These are phyloP conservation scores for Zelopaecilomyces penicillatus DNA, from an alignment of 2,329 filamentous ascomycete species.

Conservation along the genomic window DNA sequence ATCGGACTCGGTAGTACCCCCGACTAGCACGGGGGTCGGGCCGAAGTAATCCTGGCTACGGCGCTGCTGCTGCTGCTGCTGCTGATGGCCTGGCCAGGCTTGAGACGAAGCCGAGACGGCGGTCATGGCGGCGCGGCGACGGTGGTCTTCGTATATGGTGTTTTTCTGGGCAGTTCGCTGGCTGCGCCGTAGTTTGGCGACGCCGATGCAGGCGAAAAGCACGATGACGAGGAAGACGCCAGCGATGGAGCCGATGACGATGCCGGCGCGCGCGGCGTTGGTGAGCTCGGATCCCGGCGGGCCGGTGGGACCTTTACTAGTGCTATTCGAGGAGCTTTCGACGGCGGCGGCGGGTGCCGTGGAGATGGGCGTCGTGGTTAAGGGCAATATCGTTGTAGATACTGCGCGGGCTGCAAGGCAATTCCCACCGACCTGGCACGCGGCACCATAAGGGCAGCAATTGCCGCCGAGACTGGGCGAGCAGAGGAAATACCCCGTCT, in stretches of 20 bases:
- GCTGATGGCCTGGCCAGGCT: constrained; percentile 2
- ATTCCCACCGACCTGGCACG: constrained; percentile 28
- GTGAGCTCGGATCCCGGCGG: constrained; percentile 25
- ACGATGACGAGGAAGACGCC: constrained; percentile 35
- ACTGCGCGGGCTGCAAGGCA: constrained; percentile 25
- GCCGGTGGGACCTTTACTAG: neutral
- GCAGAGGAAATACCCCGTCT: constrained; percentile 37
- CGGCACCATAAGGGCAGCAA: constrained; percentile 40
- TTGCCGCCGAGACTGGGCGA: constrained; percentile 33
- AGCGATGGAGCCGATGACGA: constrained; percentile 45
- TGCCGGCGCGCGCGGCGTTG: constrained; percentile 45
- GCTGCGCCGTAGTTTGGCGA: constrained; percentile 26
- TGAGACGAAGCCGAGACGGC: constrained; percentile 5
- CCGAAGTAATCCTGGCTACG: constrained; percentile 36
- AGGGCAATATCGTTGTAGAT: too few species aligned
- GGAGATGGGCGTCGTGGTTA: constrained; percentile 17
- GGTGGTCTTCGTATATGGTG: neutral
- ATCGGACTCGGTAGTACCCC: too few species aligned
- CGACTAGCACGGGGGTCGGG: constrained; percentile 25
- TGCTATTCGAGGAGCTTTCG: too few species aligned
- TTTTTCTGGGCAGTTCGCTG: neutral
- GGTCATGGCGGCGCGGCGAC: constrained; percentile 10
- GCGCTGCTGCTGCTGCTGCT: constrained; percentile 17
- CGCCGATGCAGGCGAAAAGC: constrained; percentile 37
- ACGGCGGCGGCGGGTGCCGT: constrained; percentile 3